Conservation (phyloP, 805 yeast genomes). For the Suhomyces kilbournensis region DNA sequence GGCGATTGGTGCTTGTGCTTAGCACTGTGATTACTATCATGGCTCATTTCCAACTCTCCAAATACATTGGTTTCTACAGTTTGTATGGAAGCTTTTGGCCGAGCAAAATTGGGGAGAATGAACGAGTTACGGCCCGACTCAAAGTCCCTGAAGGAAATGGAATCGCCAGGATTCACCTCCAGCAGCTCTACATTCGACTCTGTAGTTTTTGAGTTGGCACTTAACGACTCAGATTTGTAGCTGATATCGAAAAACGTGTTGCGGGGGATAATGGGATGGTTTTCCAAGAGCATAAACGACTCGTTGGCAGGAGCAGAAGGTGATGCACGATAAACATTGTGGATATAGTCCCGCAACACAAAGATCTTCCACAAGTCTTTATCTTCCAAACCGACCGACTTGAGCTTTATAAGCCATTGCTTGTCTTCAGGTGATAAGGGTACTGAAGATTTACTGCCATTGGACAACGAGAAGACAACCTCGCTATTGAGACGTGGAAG, state of each 20-base stretch:
- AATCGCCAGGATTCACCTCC: conserved; percentile 7
- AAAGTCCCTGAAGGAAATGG: conserved; percentile 9
- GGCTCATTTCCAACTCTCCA: conserved; percentile 42
- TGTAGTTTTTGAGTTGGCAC: conserved; percentile 14
- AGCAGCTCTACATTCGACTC: conserved; percentile 17
- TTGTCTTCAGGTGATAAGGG: conserved; percentile 62
- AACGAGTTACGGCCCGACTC: conserved; percentile 20
- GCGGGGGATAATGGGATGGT: conserved; percentile 22
- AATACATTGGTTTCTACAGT: conserved; percentile 42
- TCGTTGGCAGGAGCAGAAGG: background rate
- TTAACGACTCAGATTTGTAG: conserved; percentile 35
- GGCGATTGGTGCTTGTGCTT: conserved; percentile 12
- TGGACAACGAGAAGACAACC: conserved; percentile 8
- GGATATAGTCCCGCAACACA: conserved; percentile 64
- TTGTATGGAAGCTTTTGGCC: conserved; percentile 36
- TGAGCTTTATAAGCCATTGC: conserved; percentile 68
- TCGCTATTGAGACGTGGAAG: conserved; percentile 18
- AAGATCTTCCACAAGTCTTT: conserved; percentile 82
- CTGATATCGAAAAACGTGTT: conserved; percentile 38
- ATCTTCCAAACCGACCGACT: conserved; percentile 69
- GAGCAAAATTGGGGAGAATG: conserved; percentile 28
- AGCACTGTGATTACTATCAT: conserved; percentile 13
- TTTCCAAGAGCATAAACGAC: background rate
- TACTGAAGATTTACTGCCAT: conserved; percentile 13
- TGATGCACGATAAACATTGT: conserved; percentile 45